phyloP scores from a whole-genome alignment of 1,139 yeast species.

The Candida dubliniensis region DNA sequence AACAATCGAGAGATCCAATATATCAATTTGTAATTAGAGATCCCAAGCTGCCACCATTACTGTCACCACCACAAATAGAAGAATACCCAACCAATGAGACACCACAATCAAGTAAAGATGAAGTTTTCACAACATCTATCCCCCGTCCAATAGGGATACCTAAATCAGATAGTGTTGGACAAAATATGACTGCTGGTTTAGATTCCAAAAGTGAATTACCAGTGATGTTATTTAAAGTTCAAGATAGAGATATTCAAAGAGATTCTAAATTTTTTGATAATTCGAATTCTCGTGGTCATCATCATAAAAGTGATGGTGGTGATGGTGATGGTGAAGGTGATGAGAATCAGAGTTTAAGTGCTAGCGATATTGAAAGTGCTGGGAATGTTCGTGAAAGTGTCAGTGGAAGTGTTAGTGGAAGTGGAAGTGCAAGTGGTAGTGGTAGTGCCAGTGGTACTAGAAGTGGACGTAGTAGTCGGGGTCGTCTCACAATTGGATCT shows the following conservation, averaged over 20 bases:
- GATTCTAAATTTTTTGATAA: slow-evolving; percentile 14
- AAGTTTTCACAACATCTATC: not conserved
- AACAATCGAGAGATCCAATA: not conserved
- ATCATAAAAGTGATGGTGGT: not conserved
- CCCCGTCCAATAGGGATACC: slow-evolving; percentile 2
- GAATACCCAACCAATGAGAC: not conserved
- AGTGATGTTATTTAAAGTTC: slow-evolving; percentile 31
- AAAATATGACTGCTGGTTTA: slow-evolving; percentile 28
- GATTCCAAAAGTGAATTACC: slow-evolving; percentile 31
- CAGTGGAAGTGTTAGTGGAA: too few species aligned
- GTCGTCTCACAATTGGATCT: not conserved
- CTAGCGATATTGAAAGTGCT: too few species aligned
- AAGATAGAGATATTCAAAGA: slow-evolving; percentile 23
- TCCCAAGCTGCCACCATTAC: slow-evolving; percentile 2
- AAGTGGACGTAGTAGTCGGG: not conserved
- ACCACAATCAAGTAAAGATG: not conserved
- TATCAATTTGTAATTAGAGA: slow-evolving; percentile 1
- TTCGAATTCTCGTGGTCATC: not conserved
- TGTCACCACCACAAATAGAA: not conserved
- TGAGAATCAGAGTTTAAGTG: too few species aligned
- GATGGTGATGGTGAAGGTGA: too few species aligned
- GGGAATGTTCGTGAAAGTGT: too few species aligned
- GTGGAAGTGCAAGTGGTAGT: not conserved
- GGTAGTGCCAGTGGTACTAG: not conserved
- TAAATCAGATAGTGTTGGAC: slow-evolving; percentile 7